phyloP scores from a whole-genome alignment of 768 basidiomycete species.

The Naganishia antarctica region DNA sequence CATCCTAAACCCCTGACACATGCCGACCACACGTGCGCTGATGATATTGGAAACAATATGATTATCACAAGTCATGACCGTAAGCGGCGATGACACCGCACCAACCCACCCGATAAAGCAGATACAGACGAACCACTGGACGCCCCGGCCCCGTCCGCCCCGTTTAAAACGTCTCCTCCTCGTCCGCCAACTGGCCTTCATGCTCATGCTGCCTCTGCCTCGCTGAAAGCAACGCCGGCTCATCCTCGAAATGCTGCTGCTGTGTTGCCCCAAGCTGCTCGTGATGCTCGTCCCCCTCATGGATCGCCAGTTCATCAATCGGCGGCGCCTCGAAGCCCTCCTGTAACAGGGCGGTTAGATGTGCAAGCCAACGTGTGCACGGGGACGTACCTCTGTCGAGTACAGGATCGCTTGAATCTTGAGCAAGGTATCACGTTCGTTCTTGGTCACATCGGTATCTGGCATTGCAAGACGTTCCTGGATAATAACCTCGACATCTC shows the following conservation, averaged over 20 bases:
- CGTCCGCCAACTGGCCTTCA: constrained; percentile 28
- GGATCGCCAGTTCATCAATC: constrained; percentile 32
- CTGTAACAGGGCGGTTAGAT: constrained; percentile 51
- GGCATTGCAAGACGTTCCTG: constrained; percentile 64
- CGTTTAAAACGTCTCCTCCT: constrained; percentile 47
- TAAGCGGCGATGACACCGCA: background rate
- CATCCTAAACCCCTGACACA: no score
- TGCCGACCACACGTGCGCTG: no score
- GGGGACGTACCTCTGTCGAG: constrained; percentile 73
- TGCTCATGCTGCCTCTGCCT: constrained; percentile 24
- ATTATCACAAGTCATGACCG: background rate
- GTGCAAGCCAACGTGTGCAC: no score
- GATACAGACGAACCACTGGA: constrained; percentile 11
- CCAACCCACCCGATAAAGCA: background rate
- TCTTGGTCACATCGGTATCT: constrained; percentile 56
- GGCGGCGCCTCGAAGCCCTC: constrained; percentile 86
- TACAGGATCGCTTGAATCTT: constrained; percentile 91
- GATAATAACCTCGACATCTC: constrained; percentile 91
- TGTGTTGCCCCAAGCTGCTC: constrained; percentile 12
- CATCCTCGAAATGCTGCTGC: constrained; percentile 2
- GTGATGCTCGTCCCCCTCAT: constrained; percentile 25
- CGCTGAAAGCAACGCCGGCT: constrained; percentile 13
- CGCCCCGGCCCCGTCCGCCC: background rate
- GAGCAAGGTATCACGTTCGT: constrained; percentile 54
- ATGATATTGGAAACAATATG: no score